Evolutionary conservation across 768 basidiomycete genomes (phyloP), one percentile per base, ranked within the genome.

Genomic region (Suillus variegatus): DNA sequence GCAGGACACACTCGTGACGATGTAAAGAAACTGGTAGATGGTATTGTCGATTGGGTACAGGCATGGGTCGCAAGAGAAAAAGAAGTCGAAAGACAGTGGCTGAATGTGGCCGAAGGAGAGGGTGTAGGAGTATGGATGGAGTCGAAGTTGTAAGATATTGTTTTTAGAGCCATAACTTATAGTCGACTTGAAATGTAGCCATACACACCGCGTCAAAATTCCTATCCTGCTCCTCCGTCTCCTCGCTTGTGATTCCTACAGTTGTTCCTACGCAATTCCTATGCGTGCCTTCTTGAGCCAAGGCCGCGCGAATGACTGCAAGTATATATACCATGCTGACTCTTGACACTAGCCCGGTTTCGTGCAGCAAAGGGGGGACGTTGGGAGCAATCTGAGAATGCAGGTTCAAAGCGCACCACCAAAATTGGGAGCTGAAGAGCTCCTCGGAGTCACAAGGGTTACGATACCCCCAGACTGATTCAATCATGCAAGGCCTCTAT

Each of bases 401-500:
- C 28, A 6, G 16, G 14, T 7, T 52, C 52, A 32, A 52, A 52
- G 51, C 18, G 18, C 18, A 13, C 20, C 20, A 13, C 54, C 32
- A 7, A 12, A 35, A 20, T 1, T 12, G 32, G 12, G 10, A 32
- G 18, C 52, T 55, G 18, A 35, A 35, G 32, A 35, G 18, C 32
- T 20, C 32, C 28, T 54, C 28, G 9, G 28, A 32, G 18, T 20
- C 4, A 54, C 52, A 32, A 54, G 18, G 52, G 28, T 10, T 6
- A 35, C 10, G 32, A n/a, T 20, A 20, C 35, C 54, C n/a, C 36
- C 35, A n/a, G 20, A 55, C 54, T 40, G 16, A 40, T 58, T 65
- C 66, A 92, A 67, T 92, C 91, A 71, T 88, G 86, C 64, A 93
- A 66, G 3, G 84, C 81, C 70, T 90, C 82, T 22, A 93, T 90